phyloP scores from a whole-genome alignment of 208 protist genomes.

The Leishmania tarentolae region DNA sequence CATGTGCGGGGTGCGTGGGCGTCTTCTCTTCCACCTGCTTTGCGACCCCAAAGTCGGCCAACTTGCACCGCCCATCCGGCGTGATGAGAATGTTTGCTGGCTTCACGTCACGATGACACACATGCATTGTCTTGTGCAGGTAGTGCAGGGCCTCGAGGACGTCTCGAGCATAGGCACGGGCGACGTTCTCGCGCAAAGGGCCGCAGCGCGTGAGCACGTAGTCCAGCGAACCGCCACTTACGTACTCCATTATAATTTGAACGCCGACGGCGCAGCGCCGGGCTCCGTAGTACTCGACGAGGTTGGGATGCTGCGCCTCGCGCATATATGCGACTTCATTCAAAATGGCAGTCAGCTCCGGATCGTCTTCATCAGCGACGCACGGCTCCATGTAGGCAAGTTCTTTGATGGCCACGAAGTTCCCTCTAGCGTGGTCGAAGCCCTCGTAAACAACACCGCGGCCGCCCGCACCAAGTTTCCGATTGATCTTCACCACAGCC shows the following conservation, averaged over 20 bases:
- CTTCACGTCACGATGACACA: constrained; percentile 94
- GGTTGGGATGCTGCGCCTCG: constrained; percentile 62
- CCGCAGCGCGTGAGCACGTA: constrained; percentile 62
- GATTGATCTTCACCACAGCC: constrained; percentile 57
- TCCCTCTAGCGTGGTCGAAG: constrained; percentile 74
- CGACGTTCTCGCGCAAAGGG: constrained; percentile 71
- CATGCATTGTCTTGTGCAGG: constrained; percentile 73
- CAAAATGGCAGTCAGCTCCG: constrained; percentile 49
- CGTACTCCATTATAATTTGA: constrained; percentile 91
- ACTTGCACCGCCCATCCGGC: constrained; percentile 78
- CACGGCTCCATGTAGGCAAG: constrained; percentile 58
- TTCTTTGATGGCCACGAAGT: constrained; percentile 91
- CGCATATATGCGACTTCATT: constrained; percentile 82
- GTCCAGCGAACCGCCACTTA: constrained; percentile 83
- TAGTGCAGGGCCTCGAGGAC: constrained; percentile 80
- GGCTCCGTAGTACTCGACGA: constrained; percentile 85
- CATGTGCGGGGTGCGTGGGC: not conserved
- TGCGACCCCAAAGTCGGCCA: constrained; percentile 89
- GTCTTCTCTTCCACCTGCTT: constrained; percentile 54
- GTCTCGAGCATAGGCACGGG: constrained; percentile 73
- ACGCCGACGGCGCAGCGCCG: constrained; percentile 69
- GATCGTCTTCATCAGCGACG: constrained; percentile 27
- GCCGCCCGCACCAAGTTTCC: constrained; percentile 77
- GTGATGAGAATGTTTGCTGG: constrained; percentile 92
- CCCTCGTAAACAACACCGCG: constrained; percentile 84